Evolutionary conservation across 1,284 basidiomycete species (phyloP).

Genomic region (Sanghuangporus baumii): DNA sequence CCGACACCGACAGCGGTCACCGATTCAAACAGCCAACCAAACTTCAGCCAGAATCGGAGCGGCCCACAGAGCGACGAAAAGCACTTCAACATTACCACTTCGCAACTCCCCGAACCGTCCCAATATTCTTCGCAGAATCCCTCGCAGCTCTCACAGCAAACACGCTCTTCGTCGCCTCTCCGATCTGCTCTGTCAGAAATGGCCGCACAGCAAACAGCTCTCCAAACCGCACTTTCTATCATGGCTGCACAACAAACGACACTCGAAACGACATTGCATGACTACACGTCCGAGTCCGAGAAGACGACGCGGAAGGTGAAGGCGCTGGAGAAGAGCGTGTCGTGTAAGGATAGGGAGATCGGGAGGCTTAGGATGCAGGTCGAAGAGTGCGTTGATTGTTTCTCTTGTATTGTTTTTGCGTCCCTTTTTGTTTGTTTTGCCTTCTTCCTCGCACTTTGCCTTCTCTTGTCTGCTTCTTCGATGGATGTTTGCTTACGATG

Average conservation of each 20-base stretch:
- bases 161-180: not conserved
- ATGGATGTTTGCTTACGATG: not conserved
- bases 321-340: conserved; percentile 33
- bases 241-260: not conserved
- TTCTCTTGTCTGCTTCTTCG: not conserved
- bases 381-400: conserved; percentile 22
- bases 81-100: no score
- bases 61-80: no score
- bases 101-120: no score
- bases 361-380: conserved; percentile 30
- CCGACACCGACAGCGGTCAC: not conserved
- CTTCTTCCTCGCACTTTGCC: not conserved
- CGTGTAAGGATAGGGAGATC: conserved; percentile 35
- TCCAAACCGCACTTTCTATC: not conserved
- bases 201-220: conserved; percentile 18
- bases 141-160: not conserved
- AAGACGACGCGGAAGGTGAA: conserved; percentile 25
- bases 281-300: conserved; percentile 35
- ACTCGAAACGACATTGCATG: conserved; percentile 25
- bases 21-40: not conserved
- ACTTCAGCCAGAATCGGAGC: no score
- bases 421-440: not conserved
- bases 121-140: no score
- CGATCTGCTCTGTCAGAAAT: conserved; percentile 6
- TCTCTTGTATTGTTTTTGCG: not conserved